A percentile compares a stretch with the other conserved stretches of the same genome.
Conservation (phyloP, 2,329 filamentous ascomycete genomes). For the Fusarium neocosmosporiellum region DNA sequence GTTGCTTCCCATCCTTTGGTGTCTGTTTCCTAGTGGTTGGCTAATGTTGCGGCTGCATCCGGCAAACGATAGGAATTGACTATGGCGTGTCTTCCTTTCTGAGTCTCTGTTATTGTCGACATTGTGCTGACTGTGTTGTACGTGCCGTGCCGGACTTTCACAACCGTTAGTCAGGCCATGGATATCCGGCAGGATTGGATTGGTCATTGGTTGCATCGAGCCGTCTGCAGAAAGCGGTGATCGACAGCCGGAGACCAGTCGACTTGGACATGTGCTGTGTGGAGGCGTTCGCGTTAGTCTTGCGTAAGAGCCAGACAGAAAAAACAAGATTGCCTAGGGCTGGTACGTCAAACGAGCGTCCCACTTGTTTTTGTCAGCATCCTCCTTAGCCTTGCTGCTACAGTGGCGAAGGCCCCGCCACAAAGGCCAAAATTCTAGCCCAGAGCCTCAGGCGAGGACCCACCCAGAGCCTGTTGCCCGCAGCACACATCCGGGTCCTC, state of each 20-base stretch:
- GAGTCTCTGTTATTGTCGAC: background rate
- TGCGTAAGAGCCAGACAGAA: background rate
- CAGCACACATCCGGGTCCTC: constrained; percentile 7
- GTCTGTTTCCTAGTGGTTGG: background rate
- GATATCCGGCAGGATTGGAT: background rate
- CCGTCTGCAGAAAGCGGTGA: constrained; percentile 9
- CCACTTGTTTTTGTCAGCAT: background rate
- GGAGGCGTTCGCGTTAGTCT: constrained; percentile 40
- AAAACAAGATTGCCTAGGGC: background rate
- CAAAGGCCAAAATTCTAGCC: constrained; percentile 34
- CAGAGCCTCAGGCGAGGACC: constrained; percentile 40
- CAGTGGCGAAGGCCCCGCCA: constrained; percentile 30
- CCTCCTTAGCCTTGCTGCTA: constrained; percentile 12
- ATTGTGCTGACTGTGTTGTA: background rate
- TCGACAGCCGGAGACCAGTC: constrained; percentile 35
- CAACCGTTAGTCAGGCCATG: background rate
- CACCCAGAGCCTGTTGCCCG: constrained; percentile 18
- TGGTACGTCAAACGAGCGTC: background rate
- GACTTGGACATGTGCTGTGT: constrained; percentile 28
- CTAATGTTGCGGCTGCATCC: background rate
- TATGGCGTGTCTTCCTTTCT: background rate
- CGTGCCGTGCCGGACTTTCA: background rate
- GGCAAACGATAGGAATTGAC: background rate
- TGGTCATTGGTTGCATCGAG: constrained; percentile 2
- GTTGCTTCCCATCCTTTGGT: background rate